Base-by-base conservation (phyloP, 2,329 filamentous ascomycete species). In the Pseudogymnoascus sp. region DNA sequence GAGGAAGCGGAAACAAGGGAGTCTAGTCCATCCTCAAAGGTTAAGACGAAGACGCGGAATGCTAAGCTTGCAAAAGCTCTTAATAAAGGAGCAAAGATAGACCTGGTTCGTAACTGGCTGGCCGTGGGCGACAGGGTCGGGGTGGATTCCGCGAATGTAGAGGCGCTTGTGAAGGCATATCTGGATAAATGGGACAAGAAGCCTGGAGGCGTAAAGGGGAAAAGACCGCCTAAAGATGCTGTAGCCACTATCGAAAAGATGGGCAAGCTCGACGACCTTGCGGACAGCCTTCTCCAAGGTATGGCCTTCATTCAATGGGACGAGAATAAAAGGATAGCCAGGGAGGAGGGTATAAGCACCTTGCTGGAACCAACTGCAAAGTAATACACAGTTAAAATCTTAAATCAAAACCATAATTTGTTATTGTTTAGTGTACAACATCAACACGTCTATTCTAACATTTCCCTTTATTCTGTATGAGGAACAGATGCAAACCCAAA, bases 231-330 rank as follows among this genome's bases (percentile, higher is more conserved):
- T 61, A 70, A 65, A 61, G 31, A 61, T 59, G 66, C 63, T 44
- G 59, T 65, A 65, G 66, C 71, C 67, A 58, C 71, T 65, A 63
- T 71, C 29, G 67, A 70, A 62, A 68, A 68, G 63, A 66, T 71
- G 58, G 72, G 66, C n/a, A 94, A 94, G 74, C 73, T 93, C 61
- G 91, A 95, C 73, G 91, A 95, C 76, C 75, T 95, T 59, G 88
- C 90, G 0, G 91, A 95, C 76, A 89, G 87, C 71, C 75, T 94
- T 27, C 72, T 94, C 61, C 91, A 95, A 73, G 91, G 86, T 2
- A 79, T 91, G 63, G 86, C 89, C 2, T 93, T 89, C 85, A 74
- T 91, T 38, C 80, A 85, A 64, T 95, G 91, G 91, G 84, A 91
- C 70, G 76, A 79, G 67, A 89, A 89, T 67, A 76, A 75, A 65